phyloP scores from a whole-genome alignment of 345 rosid species.

The Acer saccharum region DNA sequence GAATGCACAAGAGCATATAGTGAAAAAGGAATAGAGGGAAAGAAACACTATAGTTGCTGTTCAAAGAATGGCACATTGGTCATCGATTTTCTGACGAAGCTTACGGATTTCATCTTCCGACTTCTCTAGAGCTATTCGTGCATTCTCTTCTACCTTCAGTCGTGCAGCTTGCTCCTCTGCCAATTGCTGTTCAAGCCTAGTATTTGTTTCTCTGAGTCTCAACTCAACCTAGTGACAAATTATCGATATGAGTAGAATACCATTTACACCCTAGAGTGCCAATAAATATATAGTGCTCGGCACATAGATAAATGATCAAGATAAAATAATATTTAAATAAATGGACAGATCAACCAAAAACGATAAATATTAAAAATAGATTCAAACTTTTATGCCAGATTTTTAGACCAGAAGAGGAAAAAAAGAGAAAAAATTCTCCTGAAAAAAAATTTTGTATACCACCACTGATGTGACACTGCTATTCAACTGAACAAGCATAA shows the following conservation, averaged over 20 bases:
- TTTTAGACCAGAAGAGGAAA: too few relatives aligned
- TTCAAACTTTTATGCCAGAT: background rate
- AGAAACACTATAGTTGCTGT: background rate
- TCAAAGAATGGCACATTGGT: too few relatives aligned
- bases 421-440: too few relatives aligned
- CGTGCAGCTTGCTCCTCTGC: constrained; percentile 86
- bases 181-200: constrained; percentile 66
- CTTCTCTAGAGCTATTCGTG: constrained; percentile 50
- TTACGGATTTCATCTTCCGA: constrained; percentile 68
- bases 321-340: background rate
- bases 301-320: background rate
- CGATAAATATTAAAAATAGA: background rate
- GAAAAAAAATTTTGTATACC: background rate
- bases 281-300: background rate
- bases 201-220: constrained; percentile 71
- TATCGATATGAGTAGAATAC: too few relatives aligned
- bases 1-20: background rate
- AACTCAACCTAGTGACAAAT: constrained; percentile 57
- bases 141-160: constrained; percentile 62
- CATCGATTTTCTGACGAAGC: constrained; percentile 52
- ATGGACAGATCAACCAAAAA: background rate
- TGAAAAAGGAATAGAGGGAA: background rate
- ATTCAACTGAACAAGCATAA: background rate
- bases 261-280: background rate
- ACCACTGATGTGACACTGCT: background rate